Conservation (phyloP, 345 rosid genomes). For the Brassica incana region DNA sequence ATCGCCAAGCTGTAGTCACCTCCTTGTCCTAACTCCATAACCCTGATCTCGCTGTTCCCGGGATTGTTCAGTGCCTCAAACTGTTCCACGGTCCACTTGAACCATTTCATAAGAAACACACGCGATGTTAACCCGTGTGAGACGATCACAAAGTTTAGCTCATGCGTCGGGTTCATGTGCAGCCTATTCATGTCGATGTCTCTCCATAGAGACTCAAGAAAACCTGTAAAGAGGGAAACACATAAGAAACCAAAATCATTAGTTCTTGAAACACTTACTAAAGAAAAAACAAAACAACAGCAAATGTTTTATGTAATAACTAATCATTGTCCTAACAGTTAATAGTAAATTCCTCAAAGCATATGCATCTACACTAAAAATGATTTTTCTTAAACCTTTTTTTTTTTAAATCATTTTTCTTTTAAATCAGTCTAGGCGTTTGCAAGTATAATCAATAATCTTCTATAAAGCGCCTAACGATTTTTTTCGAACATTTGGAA, state of each 20-base stretch:
- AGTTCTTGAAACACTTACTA: not conserved
- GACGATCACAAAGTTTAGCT: conserved; percentile 82
- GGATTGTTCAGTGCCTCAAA: conserved; percentile 75
- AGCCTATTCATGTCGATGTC: conserved; percentile 87
- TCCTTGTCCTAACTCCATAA: conserved; percentile 76
- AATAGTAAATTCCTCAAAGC: too few species aligned
- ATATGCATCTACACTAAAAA: too few species aligned
- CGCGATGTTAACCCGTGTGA: conserved; percentile 83
- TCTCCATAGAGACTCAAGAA: conserved; percentile 95
- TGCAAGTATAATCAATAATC: too few species aligned
- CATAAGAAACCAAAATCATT: not conserved
- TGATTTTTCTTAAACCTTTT: too few species aligned
- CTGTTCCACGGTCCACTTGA: conserved; percentile 92
- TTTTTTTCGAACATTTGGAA: not conserved
- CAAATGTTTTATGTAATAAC: too few species aligned
- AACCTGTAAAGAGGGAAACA: conserved; percentile 46
- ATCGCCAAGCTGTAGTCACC: conserved; percentile 89
- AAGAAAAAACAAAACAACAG: too few species aligned
- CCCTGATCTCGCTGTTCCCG: conserved; percentile 72
- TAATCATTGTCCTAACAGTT: too few species aligned
- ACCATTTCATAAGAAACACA: conserved; percentile 98
- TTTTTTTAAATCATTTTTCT: too few species aligned
- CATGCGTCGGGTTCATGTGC: conserved; percentile 53
- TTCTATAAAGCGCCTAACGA: too few species aligned
- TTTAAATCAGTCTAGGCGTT: too few species aligned